Conservation (phyloP, 495 filamentous ascomycete genomes). For the Hyphodiscus hymeniophilus region DNA sequence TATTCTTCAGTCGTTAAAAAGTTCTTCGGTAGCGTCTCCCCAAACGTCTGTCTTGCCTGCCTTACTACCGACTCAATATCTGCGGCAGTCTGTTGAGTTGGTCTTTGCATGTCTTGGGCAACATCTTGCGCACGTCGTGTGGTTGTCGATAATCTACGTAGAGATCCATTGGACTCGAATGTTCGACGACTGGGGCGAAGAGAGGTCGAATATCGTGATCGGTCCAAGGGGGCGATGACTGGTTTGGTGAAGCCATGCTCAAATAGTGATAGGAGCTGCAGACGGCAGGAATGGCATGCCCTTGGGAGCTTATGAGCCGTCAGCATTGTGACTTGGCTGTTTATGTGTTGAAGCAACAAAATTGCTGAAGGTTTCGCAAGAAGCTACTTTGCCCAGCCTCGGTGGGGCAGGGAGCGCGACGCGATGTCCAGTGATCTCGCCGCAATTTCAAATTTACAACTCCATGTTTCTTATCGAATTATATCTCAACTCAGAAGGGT, state of each 20-base stretch:
- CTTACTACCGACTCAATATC: constrained; percentile 58
- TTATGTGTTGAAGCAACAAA: no score
- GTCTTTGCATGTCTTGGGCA: background rate
- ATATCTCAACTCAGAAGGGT: no score
- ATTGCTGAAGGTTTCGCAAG: no score
- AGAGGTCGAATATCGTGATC: constrained; percentile 9
- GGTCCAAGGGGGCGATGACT: constrained; percentile 4
- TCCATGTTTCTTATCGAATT: no score
- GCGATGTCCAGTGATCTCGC: no score
- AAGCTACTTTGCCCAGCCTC: no score
- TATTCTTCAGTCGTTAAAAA: constrained; percentile 64
- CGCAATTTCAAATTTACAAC: no score
- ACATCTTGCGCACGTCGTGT: constrained; percentile 4
- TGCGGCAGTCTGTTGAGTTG: constrained; percentile 14
- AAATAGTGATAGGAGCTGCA: constrained; percentile 37
- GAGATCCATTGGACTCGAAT: constrained; percentile 15
- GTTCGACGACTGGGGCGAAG: constrained; percentile 17
- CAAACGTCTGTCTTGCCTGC: constrained; percentile 62
- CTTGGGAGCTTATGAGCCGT: constrained; percentile 35
- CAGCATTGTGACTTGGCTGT: constrained; percentile 28
- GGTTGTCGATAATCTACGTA: constrained; percentile 32
- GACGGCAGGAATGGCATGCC: constrained; percentile 41
- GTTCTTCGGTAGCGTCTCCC: constrained; percentile 68
- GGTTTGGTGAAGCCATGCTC: constrained; percentile 28
- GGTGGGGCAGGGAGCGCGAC: no score